Evolutionary conservation across 805 yeast genomes (phyloP).

Genomic region (Brettanomyces sp.): DNA sequence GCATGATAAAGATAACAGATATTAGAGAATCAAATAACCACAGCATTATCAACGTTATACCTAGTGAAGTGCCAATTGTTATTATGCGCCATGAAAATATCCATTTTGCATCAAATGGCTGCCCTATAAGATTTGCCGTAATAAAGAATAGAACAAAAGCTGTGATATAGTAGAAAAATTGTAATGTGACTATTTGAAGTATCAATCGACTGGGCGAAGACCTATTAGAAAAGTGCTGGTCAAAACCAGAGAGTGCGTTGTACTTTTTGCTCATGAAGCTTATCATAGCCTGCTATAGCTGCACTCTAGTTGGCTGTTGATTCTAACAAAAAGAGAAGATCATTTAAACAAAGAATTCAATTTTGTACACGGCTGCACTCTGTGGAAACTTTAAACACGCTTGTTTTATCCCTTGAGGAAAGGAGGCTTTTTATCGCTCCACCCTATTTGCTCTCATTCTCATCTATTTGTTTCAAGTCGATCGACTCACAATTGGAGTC

Average conservation of each 20-base stretch:
- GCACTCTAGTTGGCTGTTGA: too few species aligned
- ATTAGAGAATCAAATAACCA: slow-evolving; percentile 82
- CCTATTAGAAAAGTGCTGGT: slow-evolving; percentile 2
- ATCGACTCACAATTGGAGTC: too few species aligned
- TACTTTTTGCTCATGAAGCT: not conserved
- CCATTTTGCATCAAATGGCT: slow-evolving; percentile 57
- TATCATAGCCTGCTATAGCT: not conserved
- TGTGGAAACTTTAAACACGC: too few species aligned
- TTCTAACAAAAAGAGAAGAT: too few species aligned
- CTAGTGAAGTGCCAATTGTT: slow-evolving; percentile 67
- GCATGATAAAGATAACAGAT: slow-evolving; percentile 74
- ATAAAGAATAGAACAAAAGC: slow-evolving; percentile 60
- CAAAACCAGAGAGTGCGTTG: not conserved
- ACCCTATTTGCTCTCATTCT: too few species aligned
- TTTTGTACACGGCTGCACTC: too few species aligned
- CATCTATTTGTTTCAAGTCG: too few species aligned
- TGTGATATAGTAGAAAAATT: slow-evolving; percentile 65
- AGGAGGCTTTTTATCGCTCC: too few species aligned
- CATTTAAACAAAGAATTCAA: too few species aligned
- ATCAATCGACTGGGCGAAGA: slow-evolving; percentile 6
- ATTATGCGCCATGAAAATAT: slow-evolving; percentile 75
- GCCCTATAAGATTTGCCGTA: slow-evolving; percentile 62
- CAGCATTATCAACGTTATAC: slow-evolving; percentile 59
- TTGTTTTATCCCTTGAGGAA: too few species aligned
- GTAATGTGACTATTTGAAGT: slow-evolving; percentile 66